Evolutionary conservation across 169 alveolate species (phyloP).

Genomic region (Cryptosporidium muris): DNA sequence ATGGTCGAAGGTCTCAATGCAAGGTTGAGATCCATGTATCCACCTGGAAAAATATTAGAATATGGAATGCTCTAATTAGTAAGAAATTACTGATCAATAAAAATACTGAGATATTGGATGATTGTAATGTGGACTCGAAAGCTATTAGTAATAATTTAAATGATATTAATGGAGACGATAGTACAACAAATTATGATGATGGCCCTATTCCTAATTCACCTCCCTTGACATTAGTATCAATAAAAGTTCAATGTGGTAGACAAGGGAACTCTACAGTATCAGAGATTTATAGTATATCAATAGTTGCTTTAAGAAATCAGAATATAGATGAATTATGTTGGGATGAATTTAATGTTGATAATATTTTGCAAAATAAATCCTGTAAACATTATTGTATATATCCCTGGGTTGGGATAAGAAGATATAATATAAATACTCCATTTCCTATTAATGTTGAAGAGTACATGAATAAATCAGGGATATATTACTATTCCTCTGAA

Average conservation of each 20-base stretch:
- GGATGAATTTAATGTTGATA: conserved; percentile 23
- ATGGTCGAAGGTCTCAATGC: conserved; percentile 56
- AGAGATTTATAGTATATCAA: conserved; percentile 54
- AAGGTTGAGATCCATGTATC: conserved; percentile 43
- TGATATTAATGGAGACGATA: background rate
- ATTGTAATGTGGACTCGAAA: background rate
- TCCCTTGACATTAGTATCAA: background rate
- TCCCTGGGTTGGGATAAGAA: conserved; percentile 57
- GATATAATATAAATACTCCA: background rate
- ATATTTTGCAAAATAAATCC: conserved; percentile 8
- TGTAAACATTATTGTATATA: background rate
- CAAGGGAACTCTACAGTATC: background rate
- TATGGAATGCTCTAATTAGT: conserved; percentile 21
- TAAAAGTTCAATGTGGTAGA: conserved; percentile 32
- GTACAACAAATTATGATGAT: background rate
- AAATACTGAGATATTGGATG: too few species aligned
- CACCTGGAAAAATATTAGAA: conserved; percentile 56
- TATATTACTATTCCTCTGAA: conserved; percentile 41
- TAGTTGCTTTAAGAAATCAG: conserved; percentile 17
- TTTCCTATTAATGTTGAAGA: conserved; percentile 64
- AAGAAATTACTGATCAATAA: background rate
- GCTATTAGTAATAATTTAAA: background rate
- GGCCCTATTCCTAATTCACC: conserved; percentile 25
- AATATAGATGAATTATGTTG: conserved; percentile 39
- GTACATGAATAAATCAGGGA: conserved; percentile 56